Percentiles rank a stretch among this genome's conserved stretches.
These are phyloP conservation scores for Setaria viridis DNA, from an alignment of 202 grass and related monocot genomes.

Conservation along the genomic window DNA sequence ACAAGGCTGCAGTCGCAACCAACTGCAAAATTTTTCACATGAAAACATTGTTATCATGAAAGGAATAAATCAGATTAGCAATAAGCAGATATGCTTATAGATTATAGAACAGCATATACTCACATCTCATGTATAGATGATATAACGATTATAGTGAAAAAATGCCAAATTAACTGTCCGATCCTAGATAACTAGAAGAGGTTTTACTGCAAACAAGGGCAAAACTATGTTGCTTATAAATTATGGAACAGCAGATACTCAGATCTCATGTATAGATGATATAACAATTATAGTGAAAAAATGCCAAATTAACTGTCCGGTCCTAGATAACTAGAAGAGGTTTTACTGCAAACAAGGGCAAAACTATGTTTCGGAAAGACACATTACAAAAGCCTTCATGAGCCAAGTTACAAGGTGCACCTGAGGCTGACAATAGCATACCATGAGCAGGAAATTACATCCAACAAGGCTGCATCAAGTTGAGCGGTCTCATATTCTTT, in stretches of 20 bases:
- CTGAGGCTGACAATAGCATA: not conserved
- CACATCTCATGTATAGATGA: not conserved
- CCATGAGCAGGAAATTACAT: not conserved
- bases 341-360: too few relatives aligned
- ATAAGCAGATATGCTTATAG: not conserved
- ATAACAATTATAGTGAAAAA: not conserved
- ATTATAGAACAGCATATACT: not conserved
- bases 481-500: not conserved
- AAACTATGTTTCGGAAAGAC: not conserved
- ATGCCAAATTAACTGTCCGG: not conserved
- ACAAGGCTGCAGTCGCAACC: constrained; percentile 82
- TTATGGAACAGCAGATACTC: not conserved
- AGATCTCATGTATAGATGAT: not conserved
- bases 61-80: not conserved
- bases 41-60: constrained; percentile 27
- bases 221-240: not conserved
- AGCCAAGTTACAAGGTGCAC: constrained; percentile 9
- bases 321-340: not conserved
- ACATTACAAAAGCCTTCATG: constrained; percentile 33
- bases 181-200: not conserved
- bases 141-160: not conserved
- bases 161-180: not conserved
- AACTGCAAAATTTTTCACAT: constrained; percentile 57
- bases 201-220: not conserved
- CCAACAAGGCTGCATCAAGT: not conserved